Evolutionary conservation across 2,329 filamentous ascomycete species (phyloP).

Genomic region (Epichloe uncinata): DNA sequence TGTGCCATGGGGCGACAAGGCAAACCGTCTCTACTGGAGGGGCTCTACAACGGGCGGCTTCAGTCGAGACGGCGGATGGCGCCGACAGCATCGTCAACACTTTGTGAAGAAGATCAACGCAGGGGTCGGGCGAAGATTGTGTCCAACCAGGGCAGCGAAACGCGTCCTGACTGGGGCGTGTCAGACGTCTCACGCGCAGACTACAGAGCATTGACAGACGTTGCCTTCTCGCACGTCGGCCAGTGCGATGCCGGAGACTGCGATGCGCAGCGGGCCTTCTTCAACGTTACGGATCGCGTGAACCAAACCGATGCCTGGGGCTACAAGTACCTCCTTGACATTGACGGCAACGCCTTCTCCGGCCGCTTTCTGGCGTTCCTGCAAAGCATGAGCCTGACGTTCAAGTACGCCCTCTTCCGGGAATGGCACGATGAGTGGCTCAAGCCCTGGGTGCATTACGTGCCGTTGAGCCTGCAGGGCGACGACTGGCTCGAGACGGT

Average conservation of each 20-base stretch:
- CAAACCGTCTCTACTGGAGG: constrained; percentile 77
- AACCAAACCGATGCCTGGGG: constrained; percentile 75
- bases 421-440: constrained; percentile 97
- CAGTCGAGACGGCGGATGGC: constrained; percentile 84
- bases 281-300: constrained; percentile 54
- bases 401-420: constrained; percentile 81
- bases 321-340: constrained; percentile 79
- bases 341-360: constrained; percentile 93
- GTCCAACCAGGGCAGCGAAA: constrained; percentile 21
- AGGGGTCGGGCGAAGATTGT: constrained; percentile 33
- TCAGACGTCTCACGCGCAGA: constrained; percentile 52
- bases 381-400: constrained; percentile 65
- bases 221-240: constrained; percentile 78
- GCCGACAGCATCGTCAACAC: constrained; percentile 78
- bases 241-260: constrained; percentile 91
- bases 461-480: constrained; percentile 69
- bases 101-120: constrained; percentile 74
- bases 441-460: constrained; percentile 82
- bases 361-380: constrained; percentile 91
- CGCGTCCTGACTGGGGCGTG: constrained; percentile 41
- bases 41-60: constrained; percentile 93
- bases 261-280: constrained; percentile 72
- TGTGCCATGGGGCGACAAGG: constrained; percentile 60
- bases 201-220: constrained; percentile 62
- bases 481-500: constrained; percentile 80